Evolutionary conservation across 148 eudicot species (phyloP).

Genomic region (Heliosperma pusillum): DNA sequence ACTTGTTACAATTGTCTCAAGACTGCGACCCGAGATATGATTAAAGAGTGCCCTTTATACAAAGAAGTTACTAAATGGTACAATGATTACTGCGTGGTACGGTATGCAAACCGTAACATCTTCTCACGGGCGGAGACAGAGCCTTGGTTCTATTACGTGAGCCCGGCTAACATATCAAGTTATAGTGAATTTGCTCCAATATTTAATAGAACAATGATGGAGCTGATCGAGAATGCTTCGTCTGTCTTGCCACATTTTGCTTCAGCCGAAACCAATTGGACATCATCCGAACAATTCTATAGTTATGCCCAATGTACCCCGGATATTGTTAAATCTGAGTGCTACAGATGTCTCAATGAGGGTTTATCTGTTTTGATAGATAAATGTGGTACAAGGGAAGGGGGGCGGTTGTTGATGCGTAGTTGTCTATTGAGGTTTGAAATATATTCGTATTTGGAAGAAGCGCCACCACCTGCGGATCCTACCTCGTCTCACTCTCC

Average conservation of each 20-base stretch:
- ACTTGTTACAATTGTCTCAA: slow-evolving; percentile 16
- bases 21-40: not conserved
- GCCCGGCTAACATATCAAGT: not conserved
- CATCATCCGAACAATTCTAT: not conserved
- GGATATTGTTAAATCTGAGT: not conserved
- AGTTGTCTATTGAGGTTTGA: too few species aligned
- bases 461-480: too few species aligned
- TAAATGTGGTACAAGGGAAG: too few species aligned
- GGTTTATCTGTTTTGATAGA: too few species aligned
- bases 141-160: not conserved
- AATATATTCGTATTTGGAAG: too few species aligned
- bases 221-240: not conserved
- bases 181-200: not conserved
- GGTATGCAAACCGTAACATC: slow-evolving; percentile 19
- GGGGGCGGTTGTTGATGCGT: too few species aligned
- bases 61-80: slow-evolving; percentile 14
- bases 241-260: not conserved
- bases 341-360: slow-evolving; percentile 2
- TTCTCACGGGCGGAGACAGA: slow-evolving; percentile 1
- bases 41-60: not conserved
- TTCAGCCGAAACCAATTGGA: not conserved
- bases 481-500: too few species aligned
- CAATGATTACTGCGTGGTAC: slow-evolving; percentile 7
- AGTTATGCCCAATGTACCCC: slow-evolving; percentile 18
- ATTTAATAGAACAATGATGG: not conserved